These are phyloP conservation scores for Cinnamomum micranthum DNA, from an alignment of 164 flowering plant genomes.

Conservation along the genomic window DNA sequence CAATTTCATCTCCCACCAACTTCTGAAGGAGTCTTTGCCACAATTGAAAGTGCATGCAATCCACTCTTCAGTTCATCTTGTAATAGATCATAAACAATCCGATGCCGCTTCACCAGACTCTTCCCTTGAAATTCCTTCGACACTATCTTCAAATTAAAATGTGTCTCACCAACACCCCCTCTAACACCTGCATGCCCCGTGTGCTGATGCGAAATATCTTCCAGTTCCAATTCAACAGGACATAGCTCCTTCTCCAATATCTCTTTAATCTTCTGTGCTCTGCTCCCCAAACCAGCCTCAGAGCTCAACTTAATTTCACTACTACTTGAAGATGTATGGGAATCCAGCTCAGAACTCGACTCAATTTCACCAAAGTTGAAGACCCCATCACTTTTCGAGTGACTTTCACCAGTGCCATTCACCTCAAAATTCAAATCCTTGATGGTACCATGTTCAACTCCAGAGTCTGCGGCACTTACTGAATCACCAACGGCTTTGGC, in stretches of 20 bases:
- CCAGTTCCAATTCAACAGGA: conserved; percentile 64
- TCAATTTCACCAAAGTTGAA: background rate
- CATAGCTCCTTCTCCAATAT: conserved; percentile 52
- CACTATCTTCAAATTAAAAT: conserved; percentile 78
- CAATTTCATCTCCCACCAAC: conserved; percentile 23
- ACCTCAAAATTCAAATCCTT: background rate
- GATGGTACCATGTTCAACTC: background rate
- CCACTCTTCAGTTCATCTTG: conserved; percentile 85
- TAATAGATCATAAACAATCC: conserved; percentile 64
- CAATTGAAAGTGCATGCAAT: conserved; percentile 85
- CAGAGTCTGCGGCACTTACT: background rate
- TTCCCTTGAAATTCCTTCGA: conserved; percentile 81
- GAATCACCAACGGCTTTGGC: background rate
- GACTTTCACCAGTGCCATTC: background rate
- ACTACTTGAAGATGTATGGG: background rate
- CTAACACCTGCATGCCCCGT: conserved; percentile 82
- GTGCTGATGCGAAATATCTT: conserved; percentile 85
- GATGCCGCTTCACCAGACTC: conserved; percentile 88
- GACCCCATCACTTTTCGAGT: background rate
- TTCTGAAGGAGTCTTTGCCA: conserved; percentile 86
- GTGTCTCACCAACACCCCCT: conserved; percentile 83
- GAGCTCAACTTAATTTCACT: conserved; percentile 7
- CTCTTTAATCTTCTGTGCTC: conserved; percentile 72
- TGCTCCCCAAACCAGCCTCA: conserved; percentile 36
- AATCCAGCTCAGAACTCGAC: background rate